Base-by-base conservation (phyloP, 495 filamentous ascomycete species). In the Aspergillus bridgeri region DNA sequence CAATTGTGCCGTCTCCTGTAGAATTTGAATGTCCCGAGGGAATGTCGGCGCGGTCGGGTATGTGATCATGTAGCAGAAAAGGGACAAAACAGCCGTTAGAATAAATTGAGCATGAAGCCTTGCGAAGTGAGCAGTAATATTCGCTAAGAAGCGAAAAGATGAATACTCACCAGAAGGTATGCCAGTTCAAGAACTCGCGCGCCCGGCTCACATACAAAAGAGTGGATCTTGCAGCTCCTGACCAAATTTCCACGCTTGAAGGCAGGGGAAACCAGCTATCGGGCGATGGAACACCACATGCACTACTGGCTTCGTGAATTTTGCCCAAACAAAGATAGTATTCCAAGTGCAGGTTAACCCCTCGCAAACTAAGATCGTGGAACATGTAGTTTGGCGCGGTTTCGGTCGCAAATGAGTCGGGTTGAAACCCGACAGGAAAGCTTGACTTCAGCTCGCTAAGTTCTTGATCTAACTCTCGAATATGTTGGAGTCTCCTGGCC, bases 311-410 rank as follows among this genome's bases (percentile, higher is more conserved):
- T 19, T 62, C 66, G 48, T 71, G 68, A 23, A 73, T 69, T 33
- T 60, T 67, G 3, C 60, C 56, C 1, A 73, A 42, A 25, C 64
- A 65, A 44, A 59, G 63, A 23, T 69, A 71, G 47, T 71, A 71
- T 46, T 73, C 69, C 42, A 71, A 47, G 33, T 69, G 68, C 3
- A 70, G 49, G 25, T 56, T 67, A 4, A 67, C 60, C 4, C 69
- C 69, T 0, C 69, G 64, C 17, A 70, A 48, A 33, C 65, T 67
- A n/a, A 70, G 57, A 54, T 72, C 65, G 20, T 67, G 69, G 19
- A 69, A 62, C 5, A 58, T 24, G 21, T 67, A 66, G n/a, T 67
- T 53, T 2, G 69, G 65, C 15, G 58, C 53, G 9, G 9, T 47
- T 24, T 59, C 54, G 1, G 60, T 65, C 0, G 65, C 65, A 49